phyloP scores from a whole-genome alignment of 2,329 filamentous ascomycete genomes.

The Aspergillus flavus region DNA sequence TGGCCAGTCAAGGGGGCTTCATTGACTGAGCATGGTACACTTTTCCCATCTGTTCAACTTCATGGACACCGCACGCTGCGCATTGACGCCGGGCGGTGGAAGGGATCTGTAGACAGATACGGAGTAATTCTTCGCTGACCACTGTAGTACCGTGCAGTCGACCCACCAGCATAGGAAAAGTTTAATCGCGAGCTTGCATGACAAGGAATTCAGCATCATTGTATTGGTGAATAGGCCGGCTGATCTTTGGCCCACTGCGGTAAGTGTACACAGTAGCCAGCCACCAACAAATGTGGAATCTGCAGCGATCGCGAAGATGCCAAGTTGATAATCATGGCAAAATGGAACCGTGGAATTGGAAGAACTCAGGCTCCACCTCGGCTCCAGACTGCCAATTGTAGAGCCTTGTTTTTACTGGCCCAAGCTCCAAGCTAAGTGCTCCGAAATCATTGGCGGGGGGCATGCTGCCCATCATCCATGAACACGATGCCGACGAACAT shows the following conservation, averaged over 20 bases:
- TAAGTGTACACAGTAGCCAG: slow-evolving; percentile 12
- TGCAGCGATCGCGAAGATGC: slow-evolving; percentile 11
- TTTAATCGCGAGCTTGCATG: not conserved
- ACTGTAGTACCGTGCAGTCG: not conserved
- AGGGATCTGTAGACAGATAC: not conserved
- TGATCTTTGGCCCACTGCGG: slow-evolving; percentile 12
- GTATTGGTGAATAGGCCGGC: slow-evolving; percentile 2
- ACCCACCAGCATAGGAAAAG: not conserved
- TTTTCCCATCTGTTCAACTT: not conserved
- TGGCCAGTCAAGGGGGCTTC: slow-evolving; percentile 3
- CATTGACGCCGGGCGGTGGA: not conserved
- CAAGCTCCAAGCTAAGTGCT: slow-evolving; percentile 9
- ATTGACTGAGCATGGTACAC: slow-evolving; percentile 8
- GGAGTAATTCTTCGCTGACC: slow-evolving; percentile 1
- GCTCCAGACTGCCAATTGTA: slow-evolving; percentile 11
- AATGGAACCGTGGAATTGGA: slow-evolving; percentile 3
- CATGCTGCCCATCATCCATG: slow-evolving; percentile 3
- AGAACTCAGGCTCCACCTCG: slow-evolving; percentile 7
- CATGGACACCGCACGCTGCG: not conserved
- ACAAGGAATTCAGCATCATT: not conserved
- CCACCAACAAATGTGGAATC: slow-evolving; percentile 13
- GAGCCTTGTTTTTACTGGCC: not conserved
- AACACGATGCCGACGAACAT: not conserved
- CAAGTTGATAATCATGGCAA: slow-evolving; percentile 10
- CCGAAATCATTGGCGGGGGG: slow-evolving; percentile 4